Percentiles rank a stretch among this genome's conserved stretches.
Evolutionary conservation across 2,329 filamentous ascomycete species (phyloP).

Genomic region (Cercospora zeina): DNA sequence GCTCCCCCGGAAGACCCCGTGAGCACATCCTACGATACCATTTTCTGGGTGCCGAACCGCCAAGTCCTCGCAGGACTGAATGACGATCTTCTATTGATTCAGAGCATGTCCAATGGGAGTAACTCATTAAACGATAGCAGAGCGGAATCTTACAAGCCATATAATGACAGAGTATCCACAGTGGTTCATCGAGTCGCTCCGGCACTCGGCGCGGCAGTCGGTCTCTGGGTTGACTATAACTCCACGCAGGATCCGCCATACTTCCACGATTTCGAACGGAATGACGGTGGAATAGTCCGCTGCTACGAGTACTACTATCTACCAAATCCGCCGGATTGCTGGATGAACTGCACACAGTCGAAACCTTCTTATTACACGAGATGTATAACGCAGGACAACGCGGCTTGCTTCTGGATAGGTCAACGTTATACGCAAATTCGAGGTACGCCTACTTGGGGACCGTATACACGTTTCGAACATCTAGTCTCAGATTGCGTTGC

Average conservation of each 20-base stretch:
- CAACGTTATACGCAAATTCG: neutral
- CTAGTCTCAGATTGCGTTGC: neutral
- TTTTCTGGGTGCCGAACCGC: conserved; percentile 30
- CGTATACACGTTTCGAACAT: neutral
- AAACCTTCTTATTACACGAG: neutral
- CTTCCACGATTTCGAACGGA: neutral
- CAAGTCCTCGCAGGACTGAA: conserved; percentile 24
- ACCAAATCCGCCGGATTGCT: neutral
- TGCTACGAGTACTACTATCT: neutral
- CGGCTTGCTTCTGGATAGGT: neutral
- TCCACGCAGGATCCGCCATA: neutral
- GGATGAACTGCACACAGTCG: neutral
- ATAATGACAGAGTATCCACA: conserved; percentile 24
- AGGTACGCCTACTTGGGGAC: neutral
- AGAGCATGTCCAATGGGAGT: neutral
- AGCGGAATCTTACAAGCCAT: neutral
- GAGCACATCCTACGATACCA: neutral
- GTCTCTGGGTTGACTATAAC: neutral
- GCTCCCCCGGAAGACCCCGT: rapidly evolving
- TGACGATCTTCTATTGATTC: conserved; percentile 15
- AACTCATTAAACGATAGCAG: neutral
- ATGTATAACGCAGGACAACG: neutral
- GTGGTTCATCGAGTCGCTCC: conserved; percentile 25
- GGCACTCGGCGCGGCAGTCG: conserved; percentile 22
- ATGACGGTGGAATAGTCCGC: neutral